phyloP scores from a whole-genome alignment of 2,329 filamentous ascomycete genomes.

The Teratosphaeria zuluensis region DNA sequence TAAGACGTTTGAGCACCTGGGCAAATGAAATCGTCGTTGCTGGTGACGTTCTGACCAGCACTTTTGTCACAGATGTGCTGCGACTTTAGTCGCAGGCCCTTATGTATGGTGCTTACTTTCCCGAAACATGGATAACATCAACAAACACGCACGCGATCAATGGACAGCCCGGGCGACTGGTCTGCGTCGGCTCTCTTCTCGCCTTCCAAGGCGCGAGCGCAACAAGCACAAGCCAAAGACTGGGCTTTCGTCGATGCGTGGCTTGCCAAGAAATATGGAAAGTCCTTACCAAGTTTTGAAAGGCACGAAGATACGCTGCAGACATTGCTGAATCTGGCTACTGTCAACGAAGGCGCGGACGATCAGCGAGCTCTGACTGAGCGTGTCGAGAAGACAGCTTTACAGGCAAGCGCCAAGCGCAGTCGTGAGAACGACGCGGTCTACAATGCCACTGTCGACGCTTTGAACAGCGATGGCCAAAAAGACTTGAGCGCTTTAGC shows the following conservation, averaged over 20 bases:
- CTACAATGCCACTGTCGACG: constrained; percentile 9
- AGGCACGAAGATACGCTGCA: constrained; percentile 76
- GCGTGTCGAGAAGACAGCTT: constrained; percentile 49
- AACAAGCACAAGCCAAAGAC: constrained; percentile 75
- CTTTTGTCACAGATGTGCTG: neutral
- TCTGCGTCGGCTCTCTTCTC: constrained; percentile 44
- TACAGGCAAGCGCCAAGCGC: constrained; percentile 41
- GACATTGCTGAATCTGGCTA: constrained; percentile 61
- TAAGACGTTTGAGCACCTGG: no score
- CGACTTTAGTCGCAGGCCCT: neutral
- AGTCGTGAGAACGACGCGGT: constrained; percentile 4
- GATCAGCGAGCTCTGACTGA: constrained; percentile 54
- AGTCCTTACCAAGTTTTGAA: constrained; percentile 64
- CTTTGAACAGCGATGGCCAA: constrained; percentile 6
- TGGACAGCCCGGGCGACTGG: constrained; percentile 23
- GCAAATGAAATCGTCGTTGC: neutral
- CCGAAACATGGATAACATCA: neutral
- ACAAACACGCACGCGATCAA: constrained; percentile 2
- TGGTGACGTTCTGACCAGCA: neutral
- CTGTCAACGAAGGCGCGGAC: constrained; percentile 67
- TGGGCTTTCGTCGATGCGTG: constrained; percentile 83
- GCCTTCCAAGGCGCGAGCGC: constrained; percentile 58
- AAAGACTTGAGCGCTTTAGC: constrained; percentile 27
- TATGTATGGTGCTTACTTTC: no score
- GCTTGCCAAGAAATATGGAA: constrained; percentile 62